Conservation (phyloP, 805 yeast genomes). For the Cyberlindnera mrakii region DNA sequence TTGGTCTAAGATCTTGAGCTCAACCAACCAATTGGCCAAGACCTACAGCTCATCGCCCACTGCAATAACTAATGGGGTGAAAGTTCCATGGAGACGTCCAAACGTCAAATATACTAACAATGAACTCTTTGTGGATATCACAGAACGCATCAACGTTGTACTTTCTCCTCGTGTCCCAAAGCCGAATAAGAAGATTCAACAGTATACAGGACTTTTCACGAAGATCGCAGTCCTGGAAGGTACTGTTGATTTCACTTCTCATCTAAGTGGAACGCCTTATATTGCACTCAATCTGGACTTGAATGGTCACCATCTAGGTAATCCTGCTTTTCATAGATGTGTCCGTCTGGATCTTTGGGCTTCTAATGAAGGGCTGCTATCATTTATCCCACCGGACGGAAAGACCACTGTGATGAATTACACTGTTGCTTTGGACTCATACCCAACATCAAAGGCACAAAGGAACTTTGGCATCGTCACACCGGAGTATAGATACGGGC, state of each 20-base stretch:
- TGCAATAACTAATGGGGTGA: conserved; percentile 16
- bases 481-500: conserved; percentile 24
- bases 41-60: conserved; percentile 13
- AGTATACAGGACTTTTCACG: conserved; percentile 27
- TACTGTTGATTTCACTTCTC: conserved; percentile 52
- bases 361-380: conserved; percentile 38
- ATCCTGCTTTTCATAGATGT: conserved; percentile 68
- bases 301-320: conserved; percentile 40
- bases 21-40: conserved; percentile 29
- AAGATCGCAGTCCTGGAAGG: conserved; percentile 58
- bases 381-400: conserved; percentile 90
- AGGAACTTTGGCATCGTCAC: conserved; percentile 24
- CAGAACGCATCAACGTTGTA: conserved; percentile 57
- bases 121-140: conserved; percentile 80
- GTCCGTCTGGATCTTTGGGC: conserved; percentile 52
- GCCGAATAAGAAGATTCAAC: conserved; percentile 12
- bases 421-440: conserved; percentile 42
- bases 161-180: conserved; percentile 27
- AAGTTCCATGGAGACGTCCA: conserved; percentile 71
- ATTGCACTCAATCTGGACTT: conserved; percentile 50
- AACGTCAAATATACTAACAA: conserved; percentile 70
- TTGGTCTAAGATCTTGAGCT: conserved; percentile 28
- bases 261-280: conserved; percentile 73
- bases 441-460: conserved; percentile 11
- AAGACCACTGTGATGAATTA: conserved; percentile 57